A percentile compares a stretch with the other conserved stretches of the same genome.
Conservation (phyloP, 140 eudicot species). For the Ambrosia hybrid region DNA sequence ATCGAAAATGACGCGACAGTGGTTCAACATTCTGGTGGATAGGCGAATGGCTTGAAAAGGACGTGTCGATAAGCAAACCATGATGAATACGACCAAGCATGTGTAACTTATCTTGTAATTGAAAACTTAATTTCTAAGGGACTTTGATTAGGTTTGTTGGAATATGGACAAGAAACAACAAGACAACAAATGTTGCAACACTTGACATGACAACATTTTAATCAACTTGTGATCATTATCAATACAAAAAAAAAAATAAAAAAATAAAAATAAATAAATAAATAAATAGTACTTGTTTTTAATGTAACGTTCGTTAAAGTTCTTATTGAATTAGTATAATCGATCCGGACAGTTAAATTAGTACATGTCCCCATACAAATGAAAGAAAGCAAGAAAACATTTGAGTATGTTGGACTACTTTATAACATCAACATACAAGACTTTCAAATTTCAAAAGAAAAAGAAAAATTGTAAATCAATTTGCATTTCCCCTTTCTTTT, state of each 20-base stretch:
- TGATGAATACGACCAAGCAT: slow-evolving; percentile 19
- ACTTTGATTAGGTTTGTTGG: slow-evolving; percentile 14
- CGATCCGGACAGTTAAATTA: not conserved
- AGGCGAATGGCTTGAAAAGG: slow-evolving; percentile 26
- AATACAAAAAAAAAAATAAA: not conserved
- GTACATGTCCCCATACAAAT: not conserved
- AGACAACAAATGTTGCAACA: slow-evolving; percentile 20
- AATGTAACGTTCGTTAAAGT: slow-evolving; percentile 1
- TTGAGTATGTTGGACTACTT: slow-evolving; percentile 21
- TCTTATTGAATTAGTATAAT: no score
- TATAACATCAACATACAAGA: slow-evolving; percentile 12
- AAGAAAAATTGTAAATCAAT: slow-evolving; percentile 15
- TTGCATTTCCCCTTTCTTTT: slow-evolving; percentile 19
- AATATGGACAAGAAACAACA: slow-evolving; percentile 28
- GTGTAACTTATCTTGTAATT: slow-evolving; percentile 15
- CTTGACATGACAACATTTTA: not conserved
- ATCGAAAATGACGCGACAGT: slow-evolving; percentile 8
- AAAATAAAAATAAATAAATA: no score
- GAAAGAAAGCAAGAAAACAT: not conserved
- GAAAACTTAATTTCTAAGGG: slow-evolving; percentile 4
- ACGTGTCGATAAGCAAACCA: slow-evolving; percentile 30
- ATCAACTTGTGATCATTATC: slow-evolving; percentile 29
- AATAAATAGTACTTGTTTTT: not conserved
- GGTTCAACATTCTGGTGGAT: slow-evolving; percentile 14
- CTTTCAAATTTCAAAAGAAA: not conserved